phyloP scores from a whole-genome alignment of 768 basidiomycete species.

The Lactifluus pinguis region DNA sequence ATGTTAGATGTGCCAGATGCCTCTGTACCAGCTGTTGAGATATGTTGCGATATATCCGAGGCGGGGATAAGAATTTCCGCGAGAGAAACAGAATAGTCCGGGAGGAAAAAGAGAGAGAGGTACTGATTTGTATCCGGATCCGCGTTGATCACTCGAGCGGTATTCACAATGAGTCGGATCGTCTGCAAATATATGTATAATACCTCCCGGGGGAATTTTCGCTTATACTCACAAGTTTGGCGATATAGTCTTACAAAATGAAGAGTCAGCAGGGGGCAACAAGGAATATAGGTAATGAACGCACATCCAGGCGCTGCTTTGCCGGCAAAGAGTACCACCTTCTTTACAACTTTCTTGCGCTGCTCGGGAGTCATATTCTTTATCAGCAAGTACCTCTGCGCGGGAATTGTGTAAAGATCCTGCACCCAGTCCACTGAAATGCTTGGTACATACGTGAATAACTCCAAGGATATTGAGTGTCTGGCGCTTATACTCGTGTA shows the following conservation, averaged over 20 bases:
- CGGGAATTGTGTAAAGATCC: not conserved
- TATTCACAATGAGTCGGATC: slow-evolving; percentile 90
- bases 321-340: slow-evolving; percentile 94
- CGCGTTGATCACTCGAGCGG: slow-evolving; percentile 66
- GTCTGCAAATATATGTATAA: slow-evolving; percentile 35
- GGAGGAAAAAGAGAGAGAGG: slow-evolving; percentile 88
- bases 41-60: slow-evolving; percentile 91
- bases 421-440: not conserved
- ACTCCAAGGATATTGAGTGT: slow-evolving; percentile 89
- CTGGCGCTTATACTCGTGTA: slow-evolving; percentile 96
- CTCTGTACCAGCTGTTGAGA: slow-evolving; percentile 95
- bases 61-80: slow-evolving; percentile 86
- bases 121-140: slow-evolving; percentile 86
- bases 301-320: slow-evolving; percentile 91
- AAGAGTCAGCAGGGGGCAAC: slow-evolving; percentile 11
- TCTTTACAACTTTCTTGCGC: slow-evolving; percentile 73
- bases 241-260: slow-evolving; percentile 61
- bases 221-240: slow-evolving; percentile 56
- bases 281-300: slow-evolving; percentile 21
- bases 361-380: slow-evolving; percentile 74
- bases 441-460: slow-evolving; percentile 51
- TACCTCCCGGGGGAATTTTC: not conserved
- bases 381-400: slow-evolving; percentile 68
- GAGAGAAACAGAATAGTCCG: slow-evolving; percentile 85
- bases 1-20: slow-evolving; percentile 76